These are phyloP conservation scores for Leccinum pachyderme DNA, from an alignment of 1,284 basidiomycete species.

Conservation along the genomic window DNA sequence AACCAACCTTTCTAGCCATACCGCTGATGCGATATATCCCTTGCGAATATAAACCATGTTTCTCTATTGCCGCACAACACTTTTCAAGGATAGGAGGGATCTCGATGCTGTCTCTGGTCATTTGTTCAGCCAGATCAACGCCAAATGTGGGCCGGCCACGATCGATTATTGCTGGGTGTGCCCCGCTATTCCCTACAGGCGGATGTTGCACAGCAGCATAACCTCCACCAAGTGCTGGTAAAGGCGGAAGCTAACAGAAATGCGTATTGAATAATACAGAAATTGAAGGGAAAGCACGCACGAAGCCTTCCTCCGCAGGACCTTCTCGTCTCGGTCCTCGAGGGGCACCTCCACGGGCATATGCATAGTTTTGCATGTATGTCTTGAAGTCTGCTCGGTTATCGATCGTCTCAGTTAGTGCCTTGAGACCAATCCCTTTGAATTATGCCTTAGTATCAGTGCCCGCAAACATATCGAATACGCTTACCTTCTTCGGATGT, in stretches of 20 bases:
- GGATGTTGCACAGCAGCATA: constrained; percentile 28
- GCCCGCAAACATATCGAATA: constrained; percentile 5
- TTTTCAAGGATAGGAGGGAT: constrained; percentile 88
- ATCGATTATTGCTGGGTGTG: constrained; percentile 47
- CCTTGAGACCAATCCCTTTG: constrained; percentile 76
- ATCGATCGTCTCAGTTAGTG: constrained; percentile 89
- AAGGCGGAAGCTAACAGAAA: constrained; percentile 53
- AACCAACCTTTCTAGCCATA: constrained; percentile 84
- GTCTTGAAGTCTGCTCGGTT: constrained; percentile 92
- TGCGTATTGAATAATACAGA: constrained; percentile 7
- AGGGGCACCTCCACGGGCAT: constrained; percentile 66
- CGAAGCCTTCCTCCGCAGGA: constrained; percentile 84
- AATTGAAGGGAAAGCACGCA: constrained; percentile 42
- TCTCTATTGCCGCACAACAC: constrained; percentile 91
- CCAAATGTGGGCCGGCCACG: constrained; percentile 82
- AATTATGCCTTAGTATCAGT: constrained; percentile 8
- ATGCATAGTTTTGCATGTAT: constrained; percentile 97
- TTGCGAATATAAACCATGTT: constrained; percentile 78
- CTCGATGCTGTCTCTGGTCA: constrained; percentile 85
- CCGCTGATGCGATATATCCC: constrained; percentile 96
- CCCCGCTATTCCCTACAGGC: constrained; percentile 27
- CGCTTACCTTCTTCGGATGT: constrained; percentile 55
- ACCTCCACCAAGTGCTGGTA: constrained; percentile 45
- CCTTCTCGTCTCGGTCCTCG: constrained; percentile 81
- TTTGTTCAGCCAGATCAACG: constrained; percentile 88